phyloP scores from a whole-genome alignment of 768 basidiomycete species.

The Kwoniella dendrophila region DNA sequence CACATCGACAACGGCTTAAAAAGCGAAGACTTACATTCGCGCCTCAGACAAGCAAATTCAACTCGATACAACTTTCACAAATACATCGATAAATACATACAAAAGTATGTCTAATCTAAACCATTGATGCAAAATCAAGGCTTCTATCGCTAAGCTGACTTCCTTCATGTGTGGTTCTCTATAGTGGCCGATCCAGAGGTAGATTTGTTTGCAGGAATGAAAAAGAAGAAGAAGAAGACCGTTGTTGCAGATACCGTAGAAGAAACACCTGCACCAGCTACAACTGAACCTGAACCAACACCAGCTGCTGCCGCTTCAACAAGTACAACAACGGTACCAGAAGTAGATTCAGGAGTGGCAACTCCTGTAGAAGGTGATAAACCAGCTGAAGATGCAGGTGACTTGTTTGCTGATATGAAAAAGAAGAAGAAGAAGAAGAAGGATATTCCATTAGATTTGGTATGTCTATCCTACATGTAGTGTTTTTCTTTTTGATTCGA shows the following conservation, averaged over 20 bases:
- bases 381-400: slow-evolving; percentile 62
- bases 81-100: neutral
- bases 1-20: neutral
- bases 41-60: neutral
- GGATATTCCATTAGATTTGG: slow-evolving; percentile 57
- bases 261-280: slow-evolving; percentile 11
- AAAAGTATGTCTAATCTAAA: slow-evolving; percentile 12
- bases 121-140: neutral
- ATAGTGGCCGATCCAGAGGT: slow-evolving; percentile 55
- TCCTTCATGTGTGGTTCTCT: neutral
- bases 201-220: slow-evolving; percentile 59
- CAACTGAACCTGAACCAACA: slow-evolving; percentile 34
- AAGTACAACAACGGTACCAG: slow-evolving; percentile 16
- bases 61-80: neutral
- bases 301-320: slow-evolving; percentile 13
- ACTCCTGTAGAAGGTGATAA: slow-evolving; percentile 26
- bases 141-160: slow-evolving; percentile 4
- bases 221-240: slow-evolving; percentile 60
- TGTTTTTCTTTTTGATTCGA: neutral
- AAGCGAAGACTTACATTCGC: neutral
- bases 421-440: slow-evolving; percentile 83
- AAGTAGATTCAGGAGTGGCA: slow-evolving; percentile 21
- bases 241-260: slow-evolving; percentile 25
- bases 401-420: slow-evolving; percentile 92
- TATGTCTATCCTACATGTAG: slow-evolving; percentile 17